Evolutionary conservation across 345 rosid species (phyloP), one percentile per base, ranked within the genome.

Genomic region (Aquilaria yunnanensis): DNA sequence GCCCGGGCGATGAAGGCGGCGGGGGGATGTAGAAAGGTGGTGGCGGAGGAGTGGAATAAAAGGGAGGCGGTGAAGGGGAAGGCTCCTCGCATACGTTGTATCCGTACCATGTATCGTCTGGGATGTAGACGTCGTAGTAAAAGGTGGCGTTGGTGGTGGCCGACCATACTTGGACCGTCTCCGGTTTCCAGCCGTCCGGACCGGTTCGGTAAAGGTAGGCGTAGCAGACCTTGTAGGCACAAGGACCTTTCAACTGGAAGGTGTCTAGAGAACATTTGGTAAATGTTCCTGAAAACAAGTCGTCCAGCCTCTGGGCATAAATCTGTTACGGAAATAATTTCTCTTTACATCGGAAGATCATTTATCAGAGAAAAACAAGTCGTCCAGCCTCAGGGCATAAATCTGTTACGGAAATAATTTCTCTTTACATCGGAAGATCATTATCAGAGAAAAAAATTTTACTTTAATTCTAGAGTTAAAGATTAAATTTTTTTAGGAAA

Each of bases 181-280:
- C 80, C 0, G 97, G 99, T 67, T 76, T 85, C 96, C 97, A 93
- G 2, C 94, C 96, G 67, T 93, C 98, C 0, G 80, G 81, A 51
- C 97, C 96, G 3, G 75, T 75, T 71, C 97, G 72, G 70, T 89
- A 87, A 61, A 93, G 79, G 74, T 93, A 93, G 14, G 81, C 74
- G 51, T 84, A 93, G 72, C 98, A 93, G 32, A 93, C 71, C 57
- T 81, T 81, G 74, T 85, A 75, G 0, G 89, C 79, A 54, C 99
- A 93, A 0, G 92, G 97, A 56, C 99, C 97, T 3, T 59, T 59
- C 63, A 90, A 78, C 64, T 80, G 63, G 62, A 85, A 93, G 0
- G 92, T 90, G 49, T 93, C 96, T 0, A 87, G 70, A 2, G 98
- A 93, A 70, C 97, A 93, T 23, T 74, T 74, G 68, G 88, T 94